phyloP scores from a whole-genome alignment of 1,139 yeast species.

The Komagataea norvegica region DNA sequence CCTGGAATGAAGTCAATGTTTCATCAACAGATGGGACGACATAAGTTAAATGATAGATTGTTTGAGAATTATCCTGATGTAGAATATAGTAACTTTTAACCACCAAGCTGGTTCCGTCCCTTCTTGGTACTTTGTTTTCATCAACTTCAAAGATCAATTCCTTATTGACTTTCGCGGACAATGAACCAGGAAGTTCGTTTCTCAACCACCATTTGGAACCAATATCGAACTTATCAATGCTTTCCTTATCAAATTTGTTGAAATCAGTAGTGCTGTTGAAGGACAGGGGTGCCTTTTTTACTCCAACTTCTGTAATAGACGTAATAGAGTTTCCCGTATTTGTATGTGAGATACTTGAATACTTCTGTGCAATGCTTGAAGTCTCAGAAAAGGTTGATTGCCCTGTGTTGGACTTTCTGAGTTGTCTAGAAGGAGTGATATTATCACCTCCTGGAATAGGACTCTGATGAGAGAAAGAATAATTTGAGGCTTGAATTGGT shows the following conservation, averaged over 20 bases:
- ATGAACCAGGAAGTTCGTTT: conserved; percentile 50
- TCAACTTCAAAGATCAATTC: conserved; percentile 66
- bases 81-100: conserved; percentile 69
- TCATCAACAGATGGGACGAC: conserved; percentile 50
- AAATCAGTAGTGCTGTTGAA: conserved; percentile 8
- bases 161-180: conserved; percentile 40
- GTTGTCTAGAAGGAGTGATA: conserved; percentile 7
- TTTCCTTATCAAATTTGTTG: background rate
- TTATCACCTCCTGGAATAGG: conserved; percentile 2
- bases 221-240: conserved; percentile 20
- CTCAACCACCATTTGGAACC: conserved; percentile 61
- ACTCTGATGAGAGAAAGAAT: background rate
- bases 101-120: conserved; percentile 49
- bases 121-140: conserved; percentile 46
- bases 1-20: conserved; percentile 44
- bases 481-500: conserved; percentile 1
- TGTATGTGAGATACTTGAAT: background rate
- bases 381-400: conserved; percentile 2
- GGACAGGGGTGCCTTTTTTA: conserved; percentile 25
- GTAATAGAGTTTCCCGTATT: background rate
- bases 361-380: conserved; percentile 1
- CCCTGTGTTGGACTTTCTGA: conserved; percentile 6
- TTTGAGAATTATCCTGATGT: conserved; percentile 69
- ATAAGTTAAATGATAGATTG: conserved; percentile 50
- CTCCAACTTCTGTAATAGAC: conserved; percentile 3